phyloP scores from a whole-genome alignment of 208 protist genomes.

The Endotrypanum monterogeii region DNA sequence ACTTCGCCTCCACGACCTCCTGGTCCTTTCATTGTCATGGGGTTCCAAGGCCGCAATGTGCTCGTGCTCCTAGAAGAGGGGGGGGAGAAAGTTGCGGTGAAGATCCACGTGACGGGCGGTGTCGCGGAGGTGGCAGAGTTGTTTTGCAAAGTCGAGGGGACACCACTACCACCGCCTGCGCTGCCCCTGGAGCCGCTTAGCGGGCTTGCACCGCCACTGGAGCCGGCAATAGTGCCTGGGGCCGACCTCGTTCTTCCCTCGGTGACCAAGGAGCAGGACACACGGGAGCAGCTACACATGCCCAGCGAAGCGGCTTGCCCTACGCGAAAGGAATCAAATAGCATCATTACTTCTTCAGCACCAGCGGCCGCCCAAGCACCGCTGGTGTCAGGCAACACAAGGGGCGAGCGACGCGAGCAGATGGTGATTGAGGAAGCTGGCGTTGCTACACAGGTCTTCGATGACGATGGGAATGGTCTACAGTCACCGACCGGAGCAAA shows the following conservation, averaged over 20 bases:
- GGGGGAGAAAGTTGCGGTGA: slow-evolving; percentile 20
- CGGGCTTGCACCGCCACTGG: background rate
- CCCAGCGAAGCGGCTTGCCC: background rate
- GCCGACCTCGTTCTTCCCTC: background rate
- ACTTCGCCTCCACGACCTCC: background rate
- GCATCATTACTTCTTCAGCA: background rate
- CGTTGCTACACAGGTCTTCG: background rate
- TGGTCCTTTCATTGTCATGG: slow-evolving; percentile 35
- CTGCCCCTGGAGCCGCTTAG: slow-evolving; percentile 23
- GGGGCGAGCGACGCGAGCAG: background rate
- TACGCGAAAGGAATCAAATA: background rate
- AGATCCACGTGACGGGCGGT: slow-evolving; percentile 17
- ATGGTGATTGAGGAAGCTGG: background rate
- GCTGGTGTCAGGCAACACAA: background rate
- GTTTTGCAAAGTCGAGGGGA: slow-evolving; percentile 35
- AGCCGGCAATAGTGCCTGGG: background rate
- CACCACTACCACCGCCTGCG: slow-evolving; percentile 16
- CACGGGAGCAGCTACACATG: background rate
- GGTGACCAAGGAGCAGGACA: background rate
- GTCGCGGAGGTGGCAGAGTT: slow-evolving; percentile 22
- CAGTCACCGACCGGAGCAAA: background rate
- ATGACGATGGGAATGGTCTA: background rate
- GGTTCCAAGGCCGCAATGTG: slow-evolving; percentile 37
- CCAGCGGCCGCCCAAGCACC: background rate
- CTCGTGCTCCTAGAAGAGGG: slow-evolving; percentile 45